phyloP scores from a whole-genome alignment of 305 asterid species.

The Rubia balearica region DNA sequence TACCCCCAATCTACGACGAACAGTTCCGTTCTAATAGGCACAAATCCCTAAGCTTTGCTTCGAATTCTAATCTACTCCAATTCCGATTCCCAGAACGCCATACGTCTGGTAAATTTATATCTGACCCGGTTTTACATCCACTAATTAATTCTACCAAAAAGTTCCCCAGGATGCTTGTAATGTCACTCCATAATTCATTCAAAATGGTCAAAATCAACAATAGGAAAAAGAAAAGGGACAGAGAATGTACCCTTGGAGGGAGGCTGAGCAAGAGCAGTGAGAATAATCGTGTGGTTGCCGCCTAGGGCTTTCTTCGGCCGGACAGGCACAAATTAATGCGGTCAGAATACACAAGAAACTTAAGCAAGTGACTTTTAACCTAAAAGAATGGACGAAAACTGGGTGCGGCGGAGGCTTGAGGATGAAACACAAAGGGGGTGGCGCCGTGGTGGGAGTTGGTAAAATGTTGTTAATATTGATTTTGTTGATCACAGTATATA shows the following conservation, averaged over 20 bases:
- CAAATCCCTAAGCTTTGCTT: not conserved
- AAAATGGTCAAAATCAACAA: not conserved
- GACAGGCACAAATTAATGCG: too few relatives aligned
- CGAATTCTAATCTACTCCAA: not conserved
- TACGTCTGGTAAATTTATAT: too few relatives aligned
- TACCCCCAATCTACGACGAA: not conserved
- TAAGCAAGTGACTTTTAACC: too few relatives aligned
- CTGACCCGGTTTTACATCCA: not conserved
- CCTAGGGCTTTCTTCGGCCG: too few relatives aligned
- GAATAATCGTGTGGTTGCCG: not conserved
- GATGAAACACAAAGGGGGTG: too few relatives aligned
- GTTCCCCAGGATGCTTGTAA: not conserved
- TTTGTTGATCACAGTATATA: too few relatives aligned
- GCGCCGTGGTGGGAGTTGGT: too few relatives aligned
- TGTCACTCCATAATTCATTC: not conserved
- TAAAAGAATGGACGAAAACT: too few relatives aligned
- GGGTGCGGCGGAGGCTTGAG: too few relatives aligned
- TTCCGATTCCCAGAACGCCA: not conserved
- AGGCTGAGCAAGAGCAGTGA: not conserved
- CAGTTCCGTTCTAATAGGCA: not conserved
- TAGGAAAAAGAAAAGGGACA: not conserved
- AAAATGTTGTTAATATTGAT: too few relatives aligned
- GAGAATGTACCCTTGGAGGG: not conserved
- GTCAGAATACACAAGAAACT: too few relatives aligned
- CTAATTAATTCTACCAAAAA: not conserved